Evolutionary conservation across 1,139 yeast species (phyloP), one percentile per base, ranked within the genome.

Genomic region (Lodderomyces orthopsilosis): DNA sequence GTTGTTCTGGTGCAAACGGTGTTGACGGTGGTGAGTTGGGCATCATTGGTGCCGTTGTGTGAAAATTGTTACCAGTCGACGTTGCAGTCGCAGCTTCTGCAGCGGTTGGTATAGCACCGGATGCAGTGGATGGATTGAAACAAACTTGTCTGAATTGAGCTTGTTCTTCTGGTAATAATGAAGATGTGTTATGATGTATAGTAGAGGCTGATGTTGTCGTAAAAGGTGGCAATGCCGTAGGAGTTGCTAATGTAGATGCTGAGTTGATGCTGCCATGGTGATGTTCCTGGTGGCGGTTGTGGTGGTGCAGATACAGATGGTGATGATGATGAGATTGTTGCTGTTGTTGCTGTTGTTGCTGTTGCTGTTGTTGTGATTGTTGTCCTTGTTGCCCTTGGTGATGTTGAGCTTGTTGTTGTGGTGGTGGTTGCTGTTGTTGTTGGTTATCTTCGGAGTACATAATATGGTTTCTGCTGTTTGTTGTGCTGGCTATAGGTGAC

Each of bases 141-240:
- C 67, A 66, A 27, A 67, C 71, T 41, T 61, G 65, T 44, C 72
- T 59, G 50, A 67, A 65, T 50, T 59, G 65, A 37, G 34, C 34
- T 30, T 30, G 34, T 14, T 30, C 19, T 30, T 30, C 34, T 30
- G 34, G 19, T 30, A 30, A 15, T 13, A 10, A 27, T 61, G 66
- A 40, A 61, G 66, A 51, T 56, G 61, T 46, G 23, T 21, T 18
- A 24, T 17, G 28, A 14, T 40, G 12, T 35, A 38, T 32, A 24
- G 38, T 27, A 10, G 40, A 9, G 15, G 6, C 15, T 12, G 40
- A 10, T 36, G 40, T 22, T 13, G 38, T 19, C 9, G 41, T 24
- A 28, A 23, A 21, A 38, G 40, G 13, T 38, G 41, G 30, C 41
- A 38, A n/a, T 12, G 37, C 14, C 23, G 41, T 18, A 17, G 43